phyloP scores from a whole-genome alignment of 495 filamentous ascomycete species.

The Penicillium dipodomyicola region DNA sequence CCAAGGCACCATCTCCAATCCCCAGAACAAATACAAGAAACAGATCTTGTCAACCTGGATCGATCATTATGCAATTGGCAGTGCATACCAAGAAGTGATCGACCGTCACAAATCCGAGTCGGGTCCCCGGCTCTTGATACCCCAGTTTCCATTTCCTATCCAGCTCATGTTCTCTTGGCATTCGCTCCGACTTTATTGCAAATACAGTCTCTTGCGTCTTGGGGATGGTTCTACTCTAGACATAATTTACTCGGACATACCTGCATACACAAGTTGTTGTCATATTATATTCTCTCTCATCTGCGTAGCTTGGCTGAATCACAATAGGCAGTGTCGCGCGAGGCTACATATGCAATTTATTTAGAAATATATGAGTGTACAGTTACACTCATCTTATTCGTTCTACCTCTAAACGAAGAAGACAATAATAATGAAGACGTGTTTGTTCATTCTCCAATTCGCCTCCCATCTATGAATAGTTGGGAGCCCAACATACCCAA shows the following conservation, averaged over 20 bases:
- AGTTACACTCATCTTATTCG: too few relatives aligned
- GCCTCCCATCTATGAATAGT: background rate
- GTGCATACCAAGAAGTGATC: slow-evolving; percentile 18
- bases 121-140: slow-evolving; percentile 41
- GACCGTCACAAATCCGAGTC: slow-evolving; percentile 23
- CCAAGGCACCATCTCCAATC: background rate
- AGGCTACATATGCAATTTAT: background rate
- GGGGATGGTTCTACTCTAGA: slow-evolving; percentile 5
- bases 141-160: slow-evolving; percentile 25
- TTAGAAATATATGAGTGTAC: too few relatives aligned
- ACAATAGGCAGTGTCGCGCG: background rate
- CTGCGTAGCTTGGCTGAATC: background rate
- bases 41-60: slow-evolving; percentile 3
- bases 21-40: slow-evolving; percentile 3
- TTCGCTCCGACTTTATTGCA: slow-evolving; percentile 14
- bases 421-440: background rate
- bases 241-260: slow-evolving; percentile 6
- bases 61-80: slow-evolving; percentile 2
- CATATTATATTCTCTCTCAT: background rate
- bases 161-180: slow-evolving; percentile 15
- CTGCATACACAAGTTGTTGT: background rate
- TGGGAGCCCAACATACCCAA: background rate
- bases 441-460: background rate
- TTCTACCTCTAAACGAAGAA: background rate
- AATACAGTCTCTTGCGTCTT: slow-evolving; percentile 14